Conservation (phyloP, 2,329 filamentous ascomycete species). For the Exophiala dermatitidis region DNA sequence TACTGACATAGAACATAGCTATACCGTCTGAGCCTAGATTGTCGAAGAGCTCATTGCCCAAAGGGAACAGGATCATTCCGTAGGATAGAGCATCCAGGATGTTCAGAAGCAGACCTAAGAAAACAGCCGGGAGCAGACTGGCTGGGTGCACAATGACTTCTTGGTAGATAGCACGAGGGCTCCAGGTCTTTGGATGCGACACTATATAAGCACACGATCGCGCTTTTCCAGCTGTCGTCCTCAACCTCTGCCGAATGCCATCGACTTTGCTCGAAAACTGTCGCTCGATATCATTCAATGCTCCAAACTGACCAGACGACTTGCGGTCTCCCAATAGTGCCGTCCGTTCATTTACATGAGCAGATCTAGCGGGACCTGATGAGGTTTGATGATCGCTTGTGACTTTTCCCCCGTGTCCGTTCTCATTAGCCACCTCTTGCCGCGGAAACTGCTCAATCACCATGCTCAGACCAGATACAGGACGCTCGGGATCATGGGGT, state of each 20-base stretch:
- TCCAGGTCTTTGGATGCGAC: constrained; percentile 63
- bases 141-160: constrained; percentile 59
- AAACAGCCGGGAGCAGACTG: constrained; percentile 72
- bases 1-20: constrained; percentile 98
- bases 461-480: constrained; percentile 45
- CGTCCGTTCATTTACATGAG: constrained; percentile 27
- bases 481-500: constrained; percentile 27
- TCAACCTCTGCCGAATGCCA: constrained; percentile 4
- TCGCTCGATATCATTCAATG: constrained; percentile 28
- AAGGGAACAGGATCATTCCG: constrained; percentile 90
- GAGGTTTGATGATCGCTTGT: neutral
- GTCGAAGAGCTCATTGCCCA: constrained; percentile 79
- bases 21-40: constrained; percentile 86
- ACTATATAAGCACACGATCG: constrained; percentile 28
- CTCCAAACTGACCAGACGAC: constrained; percentile 16
- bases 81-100: constrained; percentile 93
- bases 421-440: constrained; percentile 25
- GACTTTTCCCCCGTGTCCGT: constrained; percentile 20
- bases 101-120: constrained; percentile 83
- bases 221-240: constrained; percentile 3
- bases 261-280: constrained; percentile 16
- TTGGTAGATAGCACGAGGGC: constrained; percentile 58
- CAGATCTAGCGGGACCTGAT: constrained; percentile 1
- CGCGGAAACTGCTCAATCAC: constrained; percentile 42
- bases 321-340: constrained; percentile 22